phyloP scores from a whole-genome alignment of 768 basidiomycete species.

The Cubamyces sp. region DNA sequence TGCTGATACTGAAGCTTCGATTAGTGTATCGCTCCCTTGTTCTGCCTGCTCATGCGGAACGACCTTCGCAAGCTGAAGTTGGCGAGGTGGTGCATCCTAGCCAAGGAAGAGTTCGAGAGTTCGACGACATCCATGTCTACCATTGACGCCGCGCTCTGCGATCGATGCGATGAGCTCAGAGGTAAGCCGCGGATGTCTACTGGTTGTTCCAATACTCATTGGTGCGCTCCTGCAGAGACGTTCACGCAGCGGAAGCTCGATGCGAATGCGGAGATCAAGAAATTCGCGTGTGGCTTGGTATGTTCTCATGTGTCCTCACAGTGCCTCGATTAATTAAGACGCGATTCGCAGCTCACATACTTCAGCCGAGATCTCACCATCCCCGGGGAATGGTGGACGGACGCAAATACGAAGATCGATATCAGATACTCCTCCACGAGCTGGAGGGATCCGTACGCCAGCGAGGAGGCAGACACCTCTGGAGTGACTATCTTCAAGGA shows the following conservation, averaged over 20 bases:
- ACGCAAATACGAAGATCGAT: no score
- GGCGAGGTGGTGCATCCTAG: neutral
- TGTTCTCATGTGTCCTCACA: neutral
- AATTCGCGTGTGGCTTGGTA: neutral
- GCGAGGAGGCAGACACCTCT: no score
- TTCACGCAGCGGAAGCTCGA: neutral
- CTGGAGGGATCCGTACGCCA: no score
- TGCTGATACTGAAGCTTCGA: no score
- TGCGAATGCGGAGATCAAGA: neutral
- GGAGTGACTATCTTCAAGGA: neutral
- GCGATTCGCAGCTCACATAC: neutral
- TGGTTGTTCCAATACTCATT: no score
- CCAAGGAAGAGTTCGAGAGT: neutral
- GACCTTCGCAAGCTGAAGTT: neutral
- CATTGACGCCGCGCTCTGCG: neutral
- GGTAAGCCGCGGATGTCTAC: neutral
- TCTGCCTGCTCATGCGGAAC: constrained; percentile 5
- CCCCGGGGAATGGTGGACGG: neutral
- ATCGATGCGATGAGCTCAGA: neutral
- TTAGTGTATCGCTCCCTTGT: neutral
- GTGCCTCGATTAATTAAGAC: neutral
- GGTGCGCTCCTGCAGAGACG: neutral
- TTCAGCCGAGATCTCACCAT: neutral
- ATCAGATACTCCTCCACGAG: no score
- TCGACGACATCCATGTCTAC: neutral